phyloP scores from a whole-genome alignment of 345 rosid genomes.

The Mangifera indica region DNA sequence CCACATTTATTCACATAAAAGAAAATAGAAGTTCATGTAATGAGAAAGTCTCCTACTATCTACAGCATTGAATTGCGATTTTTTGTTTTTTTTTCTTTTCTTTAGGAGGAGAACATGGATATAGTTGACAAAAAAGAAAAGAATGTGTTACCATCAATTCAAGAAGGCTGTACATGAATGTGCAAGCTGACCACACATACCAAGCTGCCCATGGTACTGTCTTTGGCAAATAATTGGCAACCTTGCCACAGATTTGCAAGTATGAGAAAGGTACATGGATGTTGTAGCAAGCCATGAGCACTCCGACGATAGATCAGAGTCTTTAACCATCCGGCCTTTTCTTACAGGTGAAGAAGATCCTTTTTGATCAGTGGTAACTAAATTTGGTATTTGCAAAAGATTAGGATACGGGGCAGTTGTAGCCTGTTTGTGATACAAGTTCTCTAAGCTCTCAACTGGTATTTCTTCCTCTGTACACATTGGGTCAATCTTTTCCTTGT shows the following conservation, averaged over 20 bases:
- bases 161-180: slow-evolving; percentile 51
- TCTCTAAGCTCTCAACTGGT: slow-evolving; percentile 38
- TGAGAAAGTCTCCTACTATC: slow-evolving; percentile 5
- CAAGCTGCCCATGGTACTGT: slow-evolving; percentile 50
- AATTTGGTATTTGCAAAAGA: slow-evolving; percentile 36
- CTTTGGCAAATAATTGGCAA: slow-evolving; percentile 48
- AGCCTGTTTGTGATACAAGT: slow-evolving; percentile 44
- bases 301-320: slow-evolving; percentile 28
- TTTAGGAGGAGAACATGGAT: background rate
- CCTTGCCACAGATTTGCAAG: slow-evolving; percentile 52
- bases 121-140: background rate
- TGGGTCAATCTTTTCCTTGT: slow-evolving; percentile 20
- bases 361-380: slow-evolving; percentile 22
- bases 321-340: slow-evolving; percentile 32
- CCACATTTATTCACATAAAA: slow-evolving; percentile 1
- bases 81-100: background rate
- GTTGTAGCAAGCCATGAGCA: slow-evolving; percentile 32
- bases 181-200: slow-evolving; percentile 50
- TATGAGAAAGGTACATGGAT: slow-evolving; percentile 34
- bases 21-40: background rate
- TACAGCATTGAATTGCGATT: slow-evolving; percentile 5
- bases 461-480: slow-evolving; percentile 33
- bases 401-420: slow-evolving; percentile 21
- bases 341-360: slow-evolving; percentile 25
- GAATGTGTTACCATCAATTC: slow-evolving; percentile 28